phyloP scores from a whole-genome alignment of 129 eudicot genomes.

The Artemisia argyi region DNA sequence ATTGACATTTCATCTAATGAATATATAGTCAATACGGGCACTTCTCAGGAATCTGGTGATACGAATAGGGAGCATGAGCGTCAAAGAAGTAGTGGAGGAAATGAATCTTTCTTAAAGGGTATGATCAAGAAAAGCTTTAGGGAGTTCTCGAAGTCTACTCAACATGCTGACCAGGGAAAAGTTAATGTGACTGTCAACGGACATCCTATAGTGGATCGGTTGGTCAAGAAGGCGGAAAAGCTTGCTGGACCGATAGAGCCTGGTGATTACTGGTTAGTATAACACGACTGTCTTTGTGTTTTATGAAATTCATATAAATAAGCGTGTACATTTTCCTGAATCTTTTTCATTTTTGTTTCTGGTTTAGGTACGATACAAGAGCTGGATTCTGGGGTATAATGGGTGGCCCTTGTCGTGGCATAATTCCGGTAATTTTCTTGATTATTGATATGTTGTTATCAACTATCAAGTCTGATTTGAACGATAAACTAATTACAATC shows the following conservation, averaged over 20 bases:
- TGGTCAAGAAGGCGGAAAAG: slow-evolving; percentile 87
- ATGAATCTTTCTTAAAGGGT: slow-evolving; percentile 56
- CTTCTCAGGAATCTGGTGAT: slow-evolving; percentile 67
- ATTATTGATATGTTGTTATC: background rate
- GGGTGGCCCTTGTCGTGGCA: slow-evolving; percentile 98
- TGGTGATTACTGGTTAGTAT: slow-evolving; percentile 89
- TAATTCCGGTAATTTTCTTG: slow-evolving; percentile 70
- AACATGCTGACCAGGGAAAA: slow-evolving; percentile 42
- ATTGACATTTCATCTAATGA: slow-evolving; percentile 73
- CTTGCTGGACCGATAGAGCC: slow-evolving; percentile 77
- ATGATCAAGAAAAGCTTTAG: slow-evolving; percentile 64
- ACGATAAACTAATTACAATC: background rate
- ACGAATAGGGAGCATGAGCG: slow-evolving; percentile 47
- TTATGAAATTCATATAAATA: slow-evolving; percentile 6
- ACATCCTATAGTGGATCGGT: slow-evolving; percentile 65
- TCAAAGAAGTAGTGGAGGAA: slow-evolving; percentile 34
- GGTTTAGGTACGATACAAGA: slow-evolving; percentile 77
- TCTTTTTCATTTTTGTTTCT: background rate
- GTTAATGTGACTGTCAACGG: slow-evolving; percentile 74
- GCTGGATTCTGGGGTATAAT: slow-evolving; percentile 99
- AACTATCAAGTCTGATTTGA: background rate
- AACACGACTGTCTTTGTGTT: background rate
- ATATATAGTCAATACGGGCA: slow-evolving; percentile 62
- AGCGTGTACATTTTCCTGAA: background rate
- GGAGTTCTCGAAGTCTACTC: slow-evolving; percentile 52